phyloP scores from a whole-genome alignment of 1,284 basidiomycete genomes.

The Schizophyllum amplum region DNA sequence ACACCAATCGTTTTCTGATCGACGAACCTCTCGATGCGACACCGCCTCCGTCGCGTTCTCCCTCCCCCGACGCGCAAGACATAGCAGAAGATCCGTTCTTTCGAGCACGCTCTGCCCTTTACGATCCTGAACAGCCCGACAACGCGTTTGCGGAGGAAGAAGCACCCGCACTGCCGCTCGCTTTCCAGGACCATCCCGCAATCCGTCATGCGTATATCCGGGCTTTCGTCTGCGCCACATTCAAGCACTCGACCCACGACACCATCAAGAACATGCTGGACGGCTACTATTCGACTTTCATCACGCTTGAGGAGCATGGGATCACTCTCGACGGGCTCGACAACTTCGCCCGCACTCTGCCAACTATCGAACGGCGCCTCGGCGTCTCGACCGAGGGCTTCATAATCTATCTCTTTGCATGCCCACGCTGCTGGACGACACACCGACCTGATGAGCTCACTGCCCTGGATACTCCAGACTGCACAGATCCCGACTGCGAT shows the following conservation, averaged over 20 bases:
- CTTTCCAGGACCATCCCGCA: slow-evolving; percentile 10
- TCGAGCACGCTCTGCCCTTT: background rate
- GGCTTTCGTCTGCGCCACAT: slow-evolving; percentile 7
- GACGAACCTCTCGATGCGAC: no score
- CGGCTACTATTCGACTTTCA: background rate
- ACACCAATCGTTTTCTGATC: no score
- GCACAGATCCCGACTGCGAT: slow-evolving; percentile 1
- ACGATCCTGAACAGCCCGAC: background rate
- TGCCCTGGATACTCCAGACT: background rate
- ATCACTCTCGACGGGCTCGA: slow-evolving; percentile 1
- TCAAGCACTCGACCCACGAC: slow-evolving; percentile 7
- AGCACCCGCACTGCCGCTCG: background rate
- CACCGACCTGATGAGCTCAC: slow-evolving; percentile 3
- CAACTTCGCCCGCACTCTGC: slow-evolving; percentile 7
- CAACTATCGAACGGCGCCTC: slow-evolving; percentile 8
- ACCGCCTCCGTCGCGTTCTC: no score
- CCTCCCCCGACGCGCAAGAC: background rate
- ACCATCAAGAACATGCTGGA: slow-evolving; percentile 5
- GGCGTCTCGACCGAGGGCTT: slow-evolving; percentile 8
- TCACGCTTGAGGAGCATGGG: background rate
- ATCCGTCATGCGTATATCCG: slow-evolving; percentile 11
- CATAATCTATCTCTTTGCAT: slow-evolving; percentile 9
- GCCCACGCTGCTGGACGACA: slow-evolving; percentile 7
- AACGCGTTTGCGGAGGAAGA: background rate
- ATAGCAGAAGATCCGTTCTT: slow-evolving; percentile 1